A percentile compares a stretch with the other conserved stretches of the same genome.
Conservation (phyloP, 495 filamentous ascomycete species). For the Annulohypoxylon bovei region DNA sequence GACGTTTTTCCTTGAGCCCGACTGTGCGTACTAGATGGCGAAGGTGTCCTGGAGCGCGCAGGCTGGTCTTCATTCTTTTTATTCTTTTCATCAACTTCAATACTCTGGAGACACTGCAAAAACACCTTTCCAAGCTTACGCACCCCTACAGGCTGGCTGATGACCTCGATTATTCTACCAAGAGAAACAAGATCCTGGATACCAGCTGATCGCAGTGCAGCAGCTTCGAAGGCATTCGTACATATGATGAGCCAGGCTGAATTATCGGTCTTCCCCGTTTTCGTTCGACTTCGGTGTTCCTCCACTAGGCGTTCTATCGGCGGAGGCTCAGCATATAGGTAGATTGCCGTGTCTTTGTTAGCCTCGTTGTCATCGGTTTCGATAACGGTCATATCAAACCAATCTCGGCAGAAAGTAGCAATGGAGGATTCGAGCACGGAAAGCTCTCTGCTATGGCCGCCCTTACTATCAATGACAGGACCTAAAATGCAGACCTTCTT, state of each 20-base stretch:
- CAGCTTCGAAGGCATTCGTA: constrained; percentile 41
- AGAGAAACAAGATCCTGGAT: constrained; percentile 30
- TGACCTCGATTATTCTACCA: constrained; percentile 39
- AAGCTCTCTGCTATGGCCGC: not conserved
- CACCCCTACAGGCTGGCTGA: constrained; percentile 39
- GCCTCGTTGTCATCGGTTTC: constrained; percentile 21
- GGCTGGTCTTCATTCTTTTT: not conserved
- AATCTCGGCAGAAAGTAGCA: constrained; percentile 29
- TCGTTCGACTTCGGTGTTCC: constrained; percentile 19
- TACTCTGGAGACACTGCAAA: constrained; percentile 24
- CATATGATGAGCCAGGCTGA: constrained; percentile 37
- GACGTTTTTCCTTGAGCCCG: not conserved
- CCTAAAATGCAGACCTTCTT: constrained; percentile 34
- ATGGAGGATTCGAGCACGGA: constrained; percentile 34
- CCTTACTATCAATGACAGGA: not conserved
- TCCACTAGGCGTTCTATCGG: constrained; percentile 32
- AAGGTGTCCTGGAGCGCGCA: constrained; percentile 16
- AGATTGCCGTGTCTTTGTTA: constrained; percentile 29
- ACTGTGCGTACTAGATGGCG: not conserved
- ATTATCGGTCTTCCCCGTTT: constrained; percentile 13
- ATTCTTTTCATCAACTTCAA: constrained; percentile 8
- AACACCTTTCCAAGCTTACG: constrained; percentile 38
- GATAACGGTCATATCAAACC: constrained; percentile 39
- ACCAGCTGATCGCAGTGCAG: constrained; percentile 35
- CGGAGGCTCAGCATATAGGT: constrained; percentile 41